Percentiles rank a stretch among this genome's conserved stretches.
These are phyloP conservation scores for Talaromyces sp. DNA, from an alignment of 2,329 filamentous ascomycete species.

Conservation along the genomic window DNA sequence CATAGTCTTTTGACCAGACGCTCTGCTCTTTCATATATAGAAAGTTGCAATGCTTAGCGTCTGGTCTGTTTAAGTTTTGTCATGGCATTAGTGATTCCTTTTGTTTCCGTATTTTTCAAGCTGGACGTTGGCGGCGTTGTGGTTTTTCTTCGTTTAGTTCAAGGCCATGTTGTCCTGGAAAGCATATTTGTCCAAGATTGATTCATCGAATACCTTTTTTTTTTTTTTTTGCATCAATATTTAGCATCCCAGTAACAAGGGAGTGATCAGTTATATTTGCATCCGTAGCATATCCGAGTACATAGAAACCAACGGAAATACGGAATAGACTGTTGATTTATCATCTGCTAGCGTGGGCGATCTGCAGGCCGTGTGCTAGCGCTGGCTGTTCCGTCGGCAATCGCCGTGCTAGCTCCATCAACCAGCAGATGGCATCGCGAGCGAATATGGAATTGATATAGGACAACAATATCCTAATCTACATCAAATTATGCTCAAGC, in stretches of 20 bases:
- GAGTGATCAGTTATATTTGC: neutral
- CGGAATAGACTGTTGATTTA: neutral
- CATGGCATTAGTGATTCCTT: neutral
- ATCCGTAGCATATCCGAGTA: neutral
- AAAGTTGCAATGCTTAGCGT: neutral
- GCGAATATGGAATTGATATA: neutral
- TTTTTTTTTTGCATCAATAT: neutral
- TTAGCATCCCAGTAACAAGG: neutral
- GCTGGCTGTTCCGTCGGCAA: conserved; percentile 1
- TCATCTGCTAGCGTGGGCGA: neutral
- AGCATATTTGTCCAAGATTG: neutral
- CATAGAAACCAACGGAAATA: neutral
- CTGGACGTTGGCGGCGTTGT: neutral
- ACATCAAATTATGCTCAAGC: neutral
- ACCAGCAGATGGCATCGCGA: neutral
- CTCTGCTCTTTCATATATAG: neutral
- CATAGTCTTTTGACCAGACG: neutral
- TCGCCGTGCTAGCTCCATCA: neutral
- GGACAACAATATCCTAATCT: neutral
- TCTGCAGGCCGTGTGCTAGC: conserved; percentile 2
- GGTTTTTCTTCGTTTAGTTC: neutral
- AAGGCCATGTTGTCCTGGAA: neutral
- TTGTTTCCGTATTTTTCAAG: neutral
- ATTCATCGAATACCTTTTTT: neutral
- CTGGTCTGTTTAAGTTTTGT: neutral